These are phyloP conservation scores for Suillus discolor DNA, from an alignment of 768 basidiomycete genomes.

Conservation along the genomic window DNA sequence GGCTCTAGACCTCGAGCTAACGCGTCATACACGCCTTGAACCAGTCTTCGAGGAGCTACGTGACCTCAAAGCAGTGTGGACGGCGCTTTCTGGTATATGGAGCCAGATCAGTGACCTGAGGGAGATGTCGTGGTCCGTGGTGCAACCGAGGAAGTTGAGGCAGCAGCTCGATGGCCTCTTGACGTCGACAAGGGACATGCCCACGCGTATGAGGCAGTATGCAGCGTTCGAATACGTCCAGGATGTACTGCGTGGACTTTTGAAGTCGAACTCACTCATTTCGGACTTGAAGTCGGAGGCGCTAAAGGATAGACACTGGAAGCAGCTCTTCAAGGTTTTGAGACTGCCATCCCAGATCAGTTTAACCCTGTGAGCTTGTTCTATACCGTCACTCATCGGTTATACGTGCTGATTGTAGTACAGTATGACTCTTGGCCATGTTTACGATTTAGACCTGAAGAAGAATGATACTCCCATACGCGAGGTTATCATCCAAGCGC, in stretches of 20 bases:
- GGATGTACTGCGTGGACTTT: constrained; percentile 78
- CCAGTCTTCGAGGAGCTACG: constrained; percentile 94
- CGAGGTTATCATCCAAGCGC: constrained; percentile 95
- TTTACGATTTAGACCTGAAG: constrained; percentile 96
- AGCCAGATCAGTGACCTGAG: constrained; percentile 86
- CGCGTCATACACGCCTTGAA: constrained; percentile 86
- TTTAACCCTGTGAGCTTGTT: constrained; percentile 61
- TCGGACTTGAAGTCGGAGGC: constrained; percentile 97
- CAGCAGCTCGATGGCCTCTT: constrained; percentile 92
- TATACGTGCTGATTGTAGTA: constrained; percentile 14
- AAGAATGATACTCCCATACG: constrained; percentile 89
- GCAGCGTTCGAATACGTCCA: constrained; percentile 98
- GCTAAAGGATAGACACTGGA: constrained; percentile 97
- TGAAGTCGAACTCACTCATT: constrained; percentile 90
- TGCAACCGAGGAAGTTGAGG: constrained; percentile 93
- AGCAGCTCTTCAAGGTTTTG: constrained; percentile 91
- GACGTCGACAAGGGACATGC: constrained; percentile 97
- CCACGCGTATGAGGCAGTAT: constrained; percentile 97
- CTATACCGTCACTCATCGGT: constrained; percentile 15
- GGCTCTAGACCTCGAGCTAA: constrained; percentile 91
- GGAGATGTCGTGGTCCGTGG: constrained; percentile 87
- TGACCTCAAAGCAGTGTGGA: constrained; percentile 99
- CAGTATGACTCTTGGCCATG: constrained; percentile 94
- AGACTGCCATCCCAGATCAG: constrained; percentile 74
- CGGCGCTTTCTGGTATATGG: constrained; percentile 97